phyloP scores from a whole-genome alignment of 768 basidiomycete genomes.

The Rhodosporidiobolus sp. region DNA sequence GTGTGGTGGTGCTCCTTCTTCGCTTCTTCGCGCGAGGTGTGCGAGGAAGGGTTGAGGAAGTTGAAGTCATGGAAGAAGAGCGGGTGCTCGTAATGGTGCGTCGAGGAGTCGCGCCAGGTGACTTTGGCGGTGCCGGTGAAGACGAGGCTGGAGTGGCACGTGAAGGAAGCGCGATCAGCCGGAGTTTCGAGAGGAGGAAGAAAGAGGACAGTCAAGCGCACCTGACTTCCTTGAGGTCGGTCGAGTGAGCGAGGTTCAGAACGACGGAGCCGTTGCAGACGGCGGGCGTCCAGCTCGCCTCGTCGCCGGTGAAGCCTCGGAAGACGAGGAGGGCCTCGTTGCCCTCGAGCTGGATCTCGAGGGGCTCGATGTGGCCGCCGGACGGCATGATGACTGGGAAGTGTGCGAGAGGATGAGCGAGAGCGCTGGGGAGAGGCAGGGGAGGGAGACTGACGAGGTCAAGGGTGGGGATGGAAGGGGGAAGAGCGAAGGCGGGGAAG shows the following conservation, averaged over 20 bases:
- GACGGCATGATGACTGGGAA: slow-evolving; percentile 11
- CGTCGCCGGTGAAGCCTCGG: slow-evolving; percentile 60
- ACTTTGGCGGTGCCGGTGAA: slow-evolving; percentile 60
- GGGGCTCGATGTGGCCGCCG: slow-evolving; percentile 36
- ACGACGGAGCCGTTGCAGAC: slow-evolving; percentile 76
- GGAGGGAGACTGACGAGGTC: neutral
- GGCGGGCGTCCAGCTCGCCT: slow-evolving; percentile 57
- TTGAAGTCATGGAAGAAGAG: slow-evolving; percentile 44
- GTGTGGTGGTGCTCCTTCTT: slow-evolving; percentile 51
- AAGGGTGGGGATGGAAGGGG: neutral
- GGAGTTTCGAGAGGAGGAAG: neutral
- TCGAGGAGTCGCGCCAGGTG: slow-evolving; percentile 41
- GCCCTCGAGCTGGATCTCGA: slow-evolving; percentile 74
- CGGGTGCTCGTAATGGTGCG: slow-evolving; percentile 42
- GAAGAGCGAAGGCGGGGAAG: neutral
- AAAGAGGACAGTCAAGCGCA: slow-evolving; percentile 9
- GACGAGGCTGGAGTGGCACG: slow-evolving; percentile 71
- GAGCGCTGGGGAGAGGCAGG: neutral
- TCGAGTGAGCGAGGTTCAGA: slow-evolving; percentile 74
- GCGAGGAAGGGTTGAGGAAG: slow-evolving; percentile 42
- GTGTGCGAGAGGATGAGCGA: neutral
- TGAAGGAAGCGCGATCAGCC: slow-evolving; percentile 43
- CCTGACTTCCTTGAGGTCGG: slow-evolving; percentile 55
- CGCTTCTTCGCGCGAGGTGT: slow-evolving; percentile 42
- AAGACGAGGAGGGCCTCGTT: slow-evolving; percentile 61